Base-by-base conservation (phyloP, 495 filamentous ascomycete species). In the Penicillium lagena region DNA sequence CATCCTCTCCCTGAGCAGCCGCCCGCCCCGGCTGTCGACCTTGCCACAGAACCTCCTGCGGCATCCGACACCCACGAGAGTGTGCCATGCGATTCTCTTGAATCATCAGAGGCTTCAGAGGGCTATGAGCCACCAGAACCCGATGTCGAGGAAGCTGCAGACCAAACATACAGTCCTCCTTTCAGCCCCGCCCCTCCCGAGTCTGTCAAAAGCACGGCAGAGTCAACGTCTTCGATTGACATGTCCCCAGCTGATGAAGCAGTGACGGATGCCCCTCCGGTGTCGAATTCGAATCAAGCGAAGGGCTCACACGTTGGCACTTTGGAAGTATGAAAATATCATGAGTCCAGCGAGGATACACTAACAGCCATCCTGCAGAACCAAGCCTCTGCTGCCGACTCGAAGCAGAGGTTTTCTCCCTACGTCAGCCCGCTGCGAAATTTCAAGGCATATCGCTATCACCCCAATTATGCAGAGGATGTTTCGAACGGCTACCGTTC, bases 371-470 rank as follows among this genome's bases (percentile, higher is more conserved):
- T 27, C 13, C 11, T 45, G 31, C 48, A 71, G 68, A 59, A 55
- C 30, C 14, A 50, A 47, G 32, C 46, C 32, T 43, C 45, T 11
- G 47, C 56, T 17, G 37, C 46, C 15, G 38, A 33, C 8, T 40
- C 54, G n/a, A 42, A 50, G 12, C 52, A 40, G 51, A 72, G 49
- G 36, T 88, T 89, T 51, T 71, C 73, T 13, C 81, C 89, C 2
- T 98, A 97, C 65, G 71, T 80, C 51, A 95, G 88, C 63, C 87
- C 90, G 22, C 66, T 97, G 49, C 81, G 77, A 49, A 73, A 75
- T 43, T 96, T 98, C 65, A 85, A 81, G 59, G 83, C 87, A 36
- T 97, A 87, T 68, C 89, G 93, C 45, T 94, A 87, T 55, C 89
- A 96, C 63, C 86, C 87, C 17, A 71, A 78, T 29, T 96, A 79